Evolutionary conservation across 1,139 yeast species (phyloP), one percentile per base, ranked within the genome.

Genomic region (Geotrichum europaeum): DNA sequence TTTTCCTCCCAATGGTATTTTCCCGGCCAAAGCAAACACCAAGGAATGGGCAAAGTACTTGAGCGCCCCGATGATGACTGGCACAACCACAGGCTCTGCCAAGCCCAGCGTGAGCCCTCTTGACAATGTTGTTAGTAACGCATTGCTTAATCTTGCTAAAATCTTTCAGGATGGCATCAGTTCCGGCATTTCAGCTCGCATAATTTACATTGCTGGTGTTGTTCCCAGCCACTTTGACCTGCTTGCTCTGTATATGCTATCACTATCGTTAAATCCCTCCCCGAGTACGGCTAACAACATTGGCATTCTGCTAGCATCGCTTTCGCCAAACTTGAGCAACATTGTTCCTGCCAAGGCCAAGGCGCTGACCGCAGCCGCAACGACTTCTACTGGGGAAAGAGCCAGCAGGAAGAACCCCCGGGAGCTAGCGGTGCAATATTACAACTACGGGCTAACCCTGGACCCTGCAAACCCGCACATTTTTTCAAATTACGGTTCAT

Each of bases 211-310:
- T 12, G 65, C 68, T 53, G 73, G 75, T 2, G 59, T 63, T 24
- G 68, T 72, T n/a, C 73, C 75, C 28, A 52, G 71, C 12, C 66
- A 68, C 40, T 60, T 59, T 51, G 72, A 72, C 52, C 70, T 73
- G 51, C 64, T 73, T 28, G 63, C 71, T 15, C 64, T 73, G 30
- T 73, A 73, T 60, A 60, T 70, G 49, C 64, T 73, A 28, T 71
- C 74, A 2, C 65, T 72, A 10, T 69, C 75, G 6, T 62, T 73
- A 25, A 69, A 67, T 55, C 69, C 74, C 6, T 69, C 72, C 6
- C 73, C 76, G 1, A 68, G 72, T 43, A 70, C 76, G 1, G 72
- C 75, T 6, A 73, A 73, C 63, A 73, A 73, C 57, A 71, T 73
- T 53, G 75, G 76, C 9, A 73, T 72, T 36, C 55, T 73, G 34